Evolutionary conservation across 2,329 filamentous ascomycete genomes (phyloP).

Genomic region (Verruconis gallopava): DNA sequence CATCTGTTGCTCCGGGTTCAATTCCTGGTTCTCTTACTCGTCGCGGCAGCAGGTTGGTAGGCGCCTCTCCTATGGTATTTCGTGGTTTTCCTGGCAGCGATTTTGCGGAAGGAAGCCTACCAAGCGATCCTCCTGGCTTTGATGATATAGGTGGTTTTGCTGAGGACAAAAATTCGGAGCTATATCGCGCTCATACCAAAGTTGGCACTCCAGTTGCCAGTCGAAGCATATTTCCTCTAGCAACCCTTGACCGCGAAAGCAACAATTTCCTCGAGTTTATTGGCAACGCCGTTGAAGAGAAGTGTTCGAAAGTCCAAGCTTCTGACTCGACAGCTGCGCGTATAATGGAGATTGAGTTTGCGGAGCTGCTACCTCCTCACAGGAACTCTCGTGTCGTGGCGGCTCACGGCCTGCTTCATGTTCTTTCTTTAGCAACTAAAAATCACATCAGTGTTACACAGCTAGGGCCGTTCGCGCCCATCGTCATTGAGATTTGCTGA

Average conservation of each 20-base stretch:
- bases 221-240: slow-evolving; percentile 35
- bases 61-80: slow-evolving; percentile 48
- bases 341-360: slow-evolving; percentile 36
- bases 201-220: slow-evolving; percentile 38
- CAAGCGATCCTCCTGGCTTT: slow-evolving; percentile 2
- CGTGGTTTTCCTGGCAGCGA: slow-evolving; percentile 27
- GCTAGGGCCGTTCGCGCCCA: not conserved
- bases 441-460: slow-evolving; percentile 3
- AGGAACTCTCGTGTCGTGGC: slow-evolving; percentile 46
- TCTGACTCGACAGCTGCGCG: slow-evolving; percentile 11
- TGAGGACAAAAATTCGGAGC: slow-evolving; percentile 19
- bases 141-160: not conserved
- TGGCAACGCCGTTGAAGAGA: slow-evolving; percentile 30
- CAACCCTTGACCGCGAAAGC: slow-evolving; percentile 44
- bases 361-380: slow-evolving; percentile 50
- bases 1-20: slow-evolving; percentile 20
- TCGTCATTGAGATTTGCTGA: slow-evolving; percentile 1
- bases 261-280: slow-evolving; percentile 52
- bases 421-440: slow-evolving; percentile 16
- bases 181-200: slow-evolving; percentile 26
- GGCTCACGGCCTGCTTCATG: slow-evolving; percentile 37
- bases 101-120: slow-evolving; percentile 18
- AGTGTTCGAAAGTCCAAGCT: slow-evolving; percentile 14
- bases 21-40: slow-evolving; percentile 24
- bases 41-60: slow-evolving; percentile 40